phyloP scores from a whole-genome alignment of 371 early-diverging fungal species.

The Rhizomucor pusillus region DNA sequence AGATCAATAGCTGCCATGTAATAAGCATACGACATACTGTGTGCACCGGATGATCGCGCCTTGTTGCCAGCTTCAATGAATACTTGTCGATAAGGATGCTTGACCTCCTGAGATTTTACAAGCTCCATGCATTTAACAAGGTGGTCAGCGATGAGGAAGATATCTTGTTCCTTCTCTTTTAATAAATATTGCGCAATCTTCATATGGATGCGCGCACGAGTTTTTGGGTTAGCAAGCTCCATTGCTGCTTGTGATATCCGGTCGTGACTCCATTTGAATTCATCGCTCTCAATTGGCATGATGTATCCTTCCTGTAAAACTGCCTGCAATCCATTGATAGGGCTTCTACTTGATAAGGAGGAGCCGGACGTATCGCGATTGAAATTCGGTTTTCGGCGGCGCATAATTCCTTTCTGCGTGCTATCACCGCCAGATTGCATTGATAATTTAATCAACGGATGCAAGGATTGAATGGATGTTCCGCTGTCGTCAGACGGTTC shows the following conservation, averaged over 20 bases:
- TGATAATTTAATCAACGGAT: too few relatives aligned
- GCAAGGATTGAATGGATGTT: neutral
- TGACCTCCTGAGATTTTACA: slow-evolving; percentile 18
- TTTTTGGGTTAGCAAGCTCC: slow-evolving; percentile 33
- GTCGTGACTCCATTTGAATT: slow-evolving; percentile 48
- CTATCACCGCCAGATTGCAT: too few relatives aligned
- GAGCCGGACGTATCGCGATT: slow-evolving; percentile 1
- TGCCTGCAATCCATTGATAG: slow-evolving; percentile 44
- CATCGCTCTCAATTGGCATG: slow-evolving; percentile 35
- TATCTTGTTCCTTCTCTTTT: slow-evolving; percentile 24
- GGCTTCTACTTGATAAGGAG: slow-evolving; percentile 12
- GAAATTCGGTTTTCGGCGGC: neutral
- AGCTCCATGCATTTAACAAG: slow-evolving; percentile 31
- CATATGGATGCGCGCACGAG: slow-evolving; percentile 33
- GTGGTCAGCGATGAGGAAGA: slow-evolving; percentile 37
- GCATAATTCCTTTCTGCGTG: too few relatives aligned
- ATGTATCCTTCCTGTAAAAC: slow-evolving; percentile 47
- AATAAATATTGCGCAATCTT: slow-evolving; percentile 31
- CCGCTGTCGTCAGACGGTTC: too few relatives aligned
- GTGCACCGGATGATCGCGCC: slow-evolving; percentile 39
- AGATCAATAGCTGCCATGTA: slow-evolving; percentile 33
- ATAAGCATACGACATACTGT: slow-evolving; percentile 34
- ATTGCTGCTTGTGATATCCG: slow-evolving; percentile 49
- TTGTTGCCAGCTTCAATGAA: slow-evolving; percentile 34
- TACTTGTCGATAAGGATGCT: slow-evolving; percentile 18